Conservation (phyloP, 2,329 filamentous ascomycete genomes). For the Tricladium varicosporioides region DNA sequence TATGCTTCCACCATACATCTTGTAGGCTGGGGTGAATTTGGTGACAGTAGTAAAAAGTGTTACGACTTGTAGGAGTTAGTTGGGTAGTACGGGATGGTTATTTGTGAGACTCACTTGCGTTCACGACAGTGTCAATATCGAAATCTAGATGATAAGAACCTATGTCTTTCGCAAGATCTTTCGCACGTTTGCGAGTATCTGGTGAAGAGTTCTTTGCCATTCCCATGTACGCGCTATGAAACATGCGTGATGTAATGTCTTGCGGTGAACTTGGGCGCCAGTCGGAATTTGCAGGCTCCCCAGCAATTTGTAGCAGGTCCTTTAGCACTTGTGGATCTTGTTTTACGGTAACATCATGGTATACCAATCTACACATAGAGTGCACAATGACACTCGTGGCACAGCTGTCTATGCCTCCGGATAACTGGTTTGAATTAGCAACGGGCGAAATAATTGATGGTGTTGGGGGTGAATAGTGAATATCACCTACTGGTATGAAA, state of each 20-base stretch:
- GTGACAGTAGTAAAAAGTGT: slow-evolving; percentile 57
- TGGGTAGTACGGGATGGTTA: too few species aligned
- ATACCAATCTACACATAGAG: slow-evolving; percentile 50
- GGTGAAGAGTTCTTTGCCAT: slow-evolving; percentile 63
- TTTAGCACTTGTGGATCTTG: slow-evolving; percentile 51
- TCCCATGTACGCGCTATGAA: slow-evolving; percentile 69
- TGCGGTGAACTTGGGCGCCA: slow-evolving; percentile 44
- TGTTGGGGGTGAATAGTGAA: too few species aligned
- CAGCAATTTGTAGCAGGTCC: slow-evolving; percentile 49
- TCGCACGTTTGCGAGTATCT: slow-evolving; percentile 40
- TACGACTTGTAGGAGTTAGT: slow-evolving; percentile 37
- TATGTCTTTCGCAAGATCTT: slow-evolving; percentile 52
- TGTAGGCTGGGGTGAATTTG: slow-evolving; percentile 59
- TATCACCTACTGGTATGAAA: slow-evolving; percentile 8
- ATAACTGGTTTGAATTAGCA: slow-evolving; percentile 47
- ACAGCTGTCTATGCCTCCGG: slow-evolving; percentile 60
- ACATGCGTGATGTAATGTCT: slow-evolving; percentile 56
- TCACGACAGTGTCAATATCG: slow-evolving; percentile 65
- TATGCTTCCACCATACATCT: slow-evolving; percentile 53
- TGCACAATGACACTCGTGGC: slow-evolving; percentile 49
- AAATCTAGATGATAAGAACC: slow-evolving; percentile 71
- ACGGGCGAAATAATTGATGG: slow-evolving; percentile 34
- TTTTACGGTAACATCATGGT: slow-evolving; percentile 47
- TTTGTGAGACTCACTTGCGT: slow-evolving; percentile 38
- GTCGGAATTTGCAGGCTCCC: slow-evolving; percentile 42